These are phyloP conservation scores for Talaromyces stipitatus DNA, from an alignment of 495 filamentous ascomycete genomes.

Conservation along the genomic window DNA sequence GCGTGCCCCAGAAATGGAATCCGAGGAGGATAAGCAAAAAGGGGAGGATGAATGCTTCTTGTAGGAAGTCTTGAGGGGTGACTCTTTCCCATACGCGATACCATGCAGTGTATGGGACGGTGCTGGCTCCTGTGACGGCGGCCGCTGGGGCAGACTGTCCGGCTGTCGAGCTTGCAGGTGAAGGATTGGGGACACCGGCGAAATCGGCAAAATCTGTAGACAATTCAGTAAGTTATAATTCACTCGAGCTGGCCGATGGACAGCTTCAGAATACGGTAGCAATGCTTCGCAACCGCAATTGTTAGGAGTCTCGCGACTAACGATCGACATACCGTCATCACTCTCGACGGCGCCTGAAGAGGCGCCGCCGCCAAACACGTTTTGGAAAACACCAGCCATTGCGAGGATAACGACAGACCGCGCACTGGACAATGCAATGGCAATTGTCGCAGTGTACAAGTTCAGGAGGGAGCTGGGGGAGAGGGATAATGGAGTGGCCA, in stretches of 20 bases:
- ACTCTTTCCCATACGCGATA: conserved; percentile 93
- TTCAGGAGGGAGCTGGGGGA: not conserved
- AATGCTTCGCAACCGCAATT: not conserved
- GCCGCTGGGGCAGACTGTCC: conserved; percentile 33
- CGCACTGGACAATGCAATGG: not conserved
- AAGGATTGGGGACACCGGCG: conserved; percentile 57
- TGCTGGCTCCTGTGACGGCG: conserved; percentile 37
- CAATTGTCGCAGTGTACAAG: not conserved
- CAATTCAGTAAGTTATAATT: too few species aligned
- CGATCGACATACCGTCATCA: conserved; percentile 51
- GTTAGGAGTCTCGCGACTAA: not conserved
- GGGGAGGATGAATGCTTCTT: conserved; percentile 74
- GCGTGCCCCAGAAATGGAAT: conserved; percentile 76
- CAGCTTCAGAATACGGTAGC: too few species aligned
- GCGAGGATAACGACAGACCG: conserved; percentile 14
- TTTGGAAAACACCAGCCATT: conserved; percentile 65
- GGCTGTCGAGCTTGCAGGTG: conserved; percentile 35
- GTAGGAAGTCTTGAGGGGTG: conserved; percentile 69
- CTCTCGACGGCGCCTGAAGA: conserved; percentile 38
- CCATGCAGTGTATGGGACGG: conserved; percentile 79
- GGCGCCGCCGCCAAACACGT: conserved; percentile 58
- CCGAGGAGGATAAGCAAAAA: conserved; percentile 65
- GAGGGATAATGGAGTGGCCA: not conserved
- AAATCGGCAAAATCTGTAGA: conserved; percentile 77
- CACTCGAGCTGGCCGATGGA: too few species aligned